These are phyloP conservation scores for Cupressus sempervirens DNA, from an alignment of 75 land plant species.

Conservation along the genomic window DNA sequence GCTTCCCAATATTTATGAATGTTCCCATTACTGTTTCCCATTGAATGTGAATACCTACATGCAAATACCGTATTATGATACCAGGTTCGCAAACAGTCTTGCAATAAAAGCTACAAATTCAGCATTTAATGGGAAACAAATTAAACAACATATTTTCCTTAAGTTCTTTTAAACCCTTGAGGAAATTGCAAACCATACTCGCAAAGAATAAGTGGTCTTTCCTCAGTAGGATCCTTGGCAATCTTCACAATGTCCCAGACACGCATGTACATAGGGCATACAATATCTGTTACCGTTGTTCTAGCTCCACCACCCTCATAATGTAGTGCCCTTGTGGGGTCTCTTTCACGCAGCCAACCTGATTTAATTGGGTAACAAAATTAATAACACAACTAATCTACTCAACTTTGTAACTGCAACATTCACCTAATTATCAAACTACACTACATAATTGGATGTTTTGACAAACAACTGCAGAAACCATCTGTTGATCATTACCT, in stretches of 20 bases:
- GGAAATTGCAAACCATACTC: conserved; percentile 58
- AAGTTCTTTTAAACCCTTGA: neutral
- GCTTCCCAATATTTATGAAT: conserved; percentile 93
- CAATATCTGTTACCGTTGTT: conserved; percentile 86
- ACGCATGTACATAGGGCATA: conserved; percentile 99
- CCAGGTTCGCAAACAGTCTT: neutral
- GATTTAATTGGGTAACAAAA: conserved; percentile 2
- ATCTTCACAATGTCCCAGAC: conserved; percentile 97
- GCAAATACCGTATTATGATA: neutral
- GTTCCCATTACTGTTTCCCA: conserved; percentile 99
- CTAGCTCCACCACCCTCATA: conserved; percentile 99
- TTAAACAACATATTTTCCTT: neutral
- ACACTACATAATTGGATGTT: neutral
- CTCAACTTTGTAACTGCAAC: neutral
- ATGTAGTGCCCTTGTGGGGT: conserved; percentile 78
- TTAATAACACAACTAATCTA: neutral
- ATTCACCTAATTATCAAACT: neutral
- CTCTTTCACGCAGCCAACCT: conserved; percentile 89
- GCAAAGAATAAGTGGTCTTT: conserved; percentile 91
- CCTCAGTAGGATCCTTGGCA: conserved; percentile 79
- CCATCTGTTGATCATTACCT: conserved; percentile 45
- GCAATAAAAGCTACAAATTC: neutral
- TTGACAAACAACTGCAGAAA: neutral
- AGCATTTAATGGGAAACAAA: neutral
- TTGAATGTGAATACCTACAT: conserved; percentile 94